Base-by-base conservation (phyloP, 2,329 filamentous ascomycete genomes). In the Cladosporium velox region DNA sequence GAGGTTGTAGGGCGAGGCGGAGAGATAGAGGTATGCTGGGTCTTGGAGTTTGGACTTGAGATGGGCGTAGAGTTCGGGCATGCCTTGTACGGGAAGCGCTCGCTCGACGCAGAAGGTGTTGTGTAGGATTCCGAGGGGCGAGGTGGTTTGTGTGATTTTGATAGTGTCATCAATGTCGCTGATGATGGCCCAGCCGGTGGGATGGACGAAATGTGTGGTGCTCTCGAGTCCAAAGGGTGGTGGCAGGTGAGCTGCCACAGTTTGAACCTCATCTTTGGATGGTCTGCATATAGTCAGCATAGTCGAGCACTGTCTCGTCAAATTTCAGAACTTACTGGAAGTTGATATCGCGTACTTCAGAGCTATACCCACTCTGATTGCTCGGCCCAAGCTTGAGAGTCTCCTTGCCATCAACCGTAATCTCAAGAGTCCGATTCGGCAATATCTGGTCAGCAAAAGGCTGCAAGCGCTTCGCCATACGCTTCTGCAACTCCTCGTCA, bases 81-180 rank as follows among this genome's bases (percentile, higher is more conserved):
- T 97, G 58, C 91, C 92, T 0, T 83, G 73, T 15, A 94, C 87
- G 0, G 91, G 87, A 15, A 84, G 81, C 0, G 93, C 90, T 4
- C 67, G 66, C 18, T 87, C 82, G 60, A 93, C 90, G 57, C 91
- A 86, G 73, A 98, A 97, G 0, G 94, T 98, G 61, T 90, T 90
- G 57, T 87, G 85, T 5, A 98, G 82, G 72, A 97, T 94, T 2
- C 92, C 92, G 8, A 90, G 84, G 0, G 92, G 89, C 59, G 91
- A 90, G 52, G 89, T 87, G 0, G 94, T 97, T 77, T 91, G 84
- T 0, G 94, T 97, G 70, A 93, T 82, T 79, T 98, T 97, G 82
- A 98, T 96, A 0, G 93, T 97, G 78, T 98, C 94, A 75, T 98
- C 95, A 70, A 98, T 87, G 73, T 98, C 94, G 47, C 91, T 94